Percentiles rank a stretch among this genome's conserved stretches.
Conservation (phyloP, 495 filamentous ascomycete genomes). For the Aspergillus asperescens region DNA sequence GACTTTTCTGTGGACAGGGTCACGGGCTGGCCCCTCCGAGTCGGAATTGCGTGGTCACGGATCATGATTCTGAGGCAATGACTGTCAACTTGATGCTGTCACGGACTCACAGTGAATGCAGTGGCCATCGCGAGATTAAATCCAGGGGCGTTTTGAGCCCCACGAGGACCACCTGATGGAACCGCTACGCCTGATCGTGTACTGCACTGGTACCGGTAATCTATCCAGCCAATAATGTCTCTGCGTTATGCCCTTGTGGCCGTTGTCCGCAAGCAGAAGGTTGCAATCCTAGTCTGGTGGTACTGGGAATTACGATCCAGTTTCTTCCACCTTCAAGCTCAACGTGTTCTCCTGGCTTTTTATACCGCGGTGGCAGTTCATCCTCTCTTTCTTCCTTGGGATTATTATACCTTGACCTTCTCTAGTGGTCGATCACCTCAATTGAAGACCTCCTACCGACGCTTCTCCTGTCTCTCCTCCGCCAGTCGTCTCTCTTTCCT, state of each 20-base stretch:
- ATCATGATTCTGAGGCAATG: neutral
- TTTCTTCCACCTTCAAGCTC: neutral
- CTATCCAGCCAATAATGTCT: constrained; percentile 1
- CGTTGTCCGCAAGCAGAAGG: constrained; percentile 9
- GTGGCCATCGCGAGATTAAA: no score
- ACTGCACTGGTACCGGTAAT: constrained; percentile 5
- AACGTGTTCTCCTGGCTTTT: constrained; percentile 16
- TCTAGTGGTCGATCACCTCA: constrained; percentile 7
- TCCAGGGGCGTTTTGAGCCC: constrained; percentile 9
- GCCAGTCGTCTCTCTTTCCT: constrained; percentile 2
- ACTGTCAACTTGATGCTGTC: neutral
- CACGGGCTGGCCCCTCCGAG: no score
- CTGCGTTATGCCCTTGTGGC: constrained; percentile 8
- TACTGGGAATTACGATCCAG: constrained; percentile 5
- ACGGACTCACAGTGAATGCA: no score
- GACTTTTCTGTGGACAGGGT: neutral
- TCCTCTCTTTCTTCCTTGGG: neutral
- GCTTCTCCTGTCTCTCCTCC: constrained; percentile 8
- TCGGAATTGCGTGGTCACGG: neutral
- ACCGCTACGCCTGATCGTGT: neutral
- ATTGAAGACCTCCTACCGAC: constrained; percentile 10
- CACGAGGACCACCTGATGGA: constrained; percentile 13
- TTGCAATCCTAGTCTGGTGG: constrained; percentile 5
- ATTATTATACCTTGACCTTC: constrained; percentile 6
- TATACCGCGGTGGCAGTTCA: constrained; percentile 4